Percentiles rank a stretch among this genome's conserved stretches.
Conservation (phyloP, 192 early-diverging fungal genomes). For the Linderina pennispora region DNA sequence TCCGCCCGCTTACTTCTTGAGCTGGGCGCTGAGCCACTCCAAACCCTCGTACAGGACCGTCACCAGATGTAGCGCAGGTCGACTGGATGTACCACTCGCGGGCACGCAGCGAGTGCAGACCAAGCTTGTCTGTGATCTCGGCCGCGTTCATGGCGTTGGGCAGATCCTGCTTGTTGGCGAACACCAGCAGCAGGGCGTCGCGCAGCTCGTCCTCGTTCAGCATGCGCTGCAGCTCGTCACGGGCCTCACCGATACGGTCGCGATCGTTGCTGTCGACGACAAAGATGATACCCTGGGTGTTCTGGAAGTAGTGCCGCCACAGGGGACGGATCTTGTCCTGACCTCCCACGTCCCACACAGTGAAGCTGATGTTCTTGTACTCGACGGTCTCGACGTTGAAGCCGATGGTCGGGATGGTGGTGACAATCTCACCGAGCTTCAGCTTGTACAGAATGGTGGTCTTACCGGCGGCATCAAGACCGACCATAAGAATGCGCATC, state of each 20-base stretch:
- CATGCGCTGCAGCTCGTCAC: conserved; percentile 93
- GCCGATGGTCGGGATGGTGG: conserved; percentile 98
- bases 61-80: conserved; percentile 86
- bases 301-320: conserved; percentile 99
- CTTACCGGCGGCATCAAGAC: conserved; percentile 93
- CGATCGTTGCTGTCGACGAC: conserved; percentile 97
- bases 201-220: conserved; percentile 94
- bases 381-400: conserved; percentile 98
- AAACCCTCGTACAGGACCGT: conserved; percentile 98
- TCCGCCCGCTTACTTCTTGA: conserved; percentile 9
- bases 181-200: conserved; percentile 83
- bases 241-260: conserved; percentile 89
- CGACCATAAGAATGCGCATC: conserved; percentile 97
- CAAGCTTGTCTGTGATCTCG: conserved; percentile 92
- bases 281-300: conserved; percentile 95
- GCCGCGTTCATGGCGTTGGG: conserved; percentile 92
- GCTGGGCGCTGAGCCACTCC: conserved; percentile 81
- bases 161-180: conserved; percentile 99
- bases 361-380: conserved; percentile 98
- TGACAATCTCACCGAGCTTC: conserved; percentile 97
- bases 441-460: conserved; percentile 99
- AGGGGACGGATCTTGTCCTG: conserved; percentile 97
- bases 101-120: conserved; percentile 72
- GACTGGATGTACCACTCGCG: conserved; percentile 93
- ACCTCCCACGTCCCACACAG: conserved; percentile 98